phyloP scores from a whole-genome alignment of 176 grass and related monocot genomes.

The Oryza coarctata region DNA sequence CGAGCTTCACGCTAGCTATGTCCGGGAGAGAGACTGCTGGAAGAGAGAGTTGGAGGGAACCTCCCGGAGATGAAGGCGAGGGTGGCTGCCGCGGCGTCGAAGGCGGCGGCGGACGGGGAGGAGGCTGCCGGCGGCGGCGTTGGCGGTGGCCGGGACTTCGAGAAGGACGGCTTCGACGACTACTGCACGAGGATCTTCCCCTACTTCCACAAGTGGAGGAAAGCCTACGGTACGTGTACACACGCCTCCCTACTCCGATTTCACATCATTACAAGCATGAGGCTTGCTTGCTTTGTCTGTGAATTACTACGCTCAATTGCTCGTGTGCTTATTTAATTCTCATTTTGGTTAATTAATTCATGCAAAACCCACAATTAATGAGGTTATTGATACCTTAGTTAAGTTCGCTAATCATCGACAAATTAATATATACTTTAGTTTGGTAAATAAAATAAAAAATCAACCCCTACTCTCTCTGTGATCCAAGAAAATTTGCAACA shows the following conservation, averaged over 20 bases:
- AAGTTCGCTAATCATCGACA: neutral
- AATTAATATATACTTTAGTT: neutral
- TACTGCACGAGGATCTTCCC: conserved; percentile 81
- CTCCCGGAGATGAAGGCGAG: conserved; percentile 72
- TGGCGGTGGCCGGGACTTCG: conserved; percentile 20
- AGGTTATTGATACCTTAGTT: neutral
- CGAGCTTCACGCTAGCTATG: neutral
- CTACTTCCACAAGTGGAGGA: conserved; percentile 92
- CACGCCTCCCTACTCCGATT: neutral
- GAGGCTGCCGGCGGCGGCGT: neutral
- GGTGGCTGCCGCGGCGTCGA: conserved; percentile 14
- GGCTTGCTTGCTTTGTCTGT: neutral
- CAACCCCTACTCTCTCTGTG: neutral
- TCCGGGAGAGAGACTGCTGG: neutral
- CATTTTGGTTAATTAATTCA: neutral
- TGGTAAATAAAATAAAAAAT: neutral
- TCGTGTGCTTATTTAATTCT: neutral
- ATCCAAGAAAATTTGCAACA: neutral
- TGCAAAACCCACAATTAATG: neutral
- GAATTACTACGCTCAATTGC: neutral
- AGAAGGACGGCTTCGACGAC: conserved; percentile 56
- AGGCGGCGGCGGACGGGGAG: neutral
- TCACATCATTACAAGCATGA: neutral
- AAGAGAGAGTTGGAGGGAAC: conserved; percentile 39
- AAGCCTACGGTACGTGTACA: conserved; percentile 65